Base-by-base conservation (phyloP, 2,329 filamentous ascomycete species). In the Phyllosticta citriasiana region DNA sequence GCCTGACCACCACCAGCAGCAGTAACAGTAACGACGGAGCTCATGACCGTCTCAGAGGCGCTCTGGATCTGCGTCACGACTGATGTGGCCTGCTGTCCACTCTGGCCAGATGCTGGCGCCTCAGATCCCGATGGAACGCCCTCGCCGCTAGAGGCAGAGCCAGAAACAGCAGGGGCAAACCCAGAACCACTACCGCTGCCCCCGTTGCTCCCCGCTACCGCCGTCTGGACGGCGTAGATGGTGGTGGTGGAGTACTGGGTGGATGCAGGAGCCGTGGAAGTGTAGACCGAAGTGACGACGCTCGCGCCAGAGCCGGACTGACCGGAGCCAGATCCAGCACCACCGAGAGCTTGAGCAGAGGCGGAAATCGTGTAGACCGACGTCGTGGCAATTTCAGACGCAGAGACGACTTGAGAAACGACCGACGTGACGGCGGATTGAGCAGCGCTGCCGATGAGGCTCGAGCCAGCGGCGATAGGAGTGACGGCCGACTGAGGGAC, bases 251-350 rank as follows among this genome's bases (percentile, higher is more conserved):
- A 16, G 55, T 33, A 30, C 35, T 53, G 19, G 61, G 57, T 19
- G 51, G 55, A 54, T 52, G 27, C 47, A 62, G 53, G 22, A 33
- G 35, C 50, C 40, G 61, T 40, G 57, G 57, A 27, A 57, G 50
- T 19, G 30, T 53, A 52, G 60, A 40, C 52, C 40, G 59, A 24
- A 40, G n/a, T 47, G 40, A 47, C 40, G 40, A 47, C 40, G 35
- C 35, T 40, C 1, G 35, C 35, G 9, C 6, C 16, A 16, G 35
- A 40, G 16, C 26, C 26, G 4, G 27, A 30, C 27, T 30, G 27
- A 6, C 9, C 6, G 6, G 6, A 8, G 27, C 27, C 27, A 8
- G 40, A 47, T 14, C 40, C 35, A 3, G 35, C 35, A 2, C 35
- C 35, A 14, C 12, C 40, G 4, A 6, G 40, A 7, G 40, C 40